Base-by-base conservation (phyloP, 176 grass and related monocot species). In the Oryza glaberrima region DNA sequence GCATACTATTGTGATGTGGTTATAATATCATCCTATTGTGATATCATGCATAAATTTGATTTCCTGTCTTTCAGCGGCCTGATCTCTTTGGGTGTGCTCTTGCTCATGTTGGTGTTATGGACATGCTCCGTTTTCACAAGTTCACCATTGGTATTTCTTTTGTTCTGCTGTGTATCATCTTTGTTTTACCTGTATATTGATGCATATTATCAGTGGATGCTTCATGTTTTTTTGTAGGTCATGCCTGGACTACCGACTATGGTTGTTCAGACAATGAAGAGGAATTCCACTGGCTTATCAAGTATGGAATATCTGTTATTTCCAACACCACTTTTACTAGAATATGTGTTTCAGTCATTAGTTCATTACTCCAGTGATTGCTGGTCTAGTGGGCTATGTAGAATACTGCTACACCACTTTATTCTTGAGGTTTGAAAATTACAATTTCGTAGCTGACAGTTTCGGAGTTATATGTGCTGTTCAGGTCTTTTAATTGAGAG, bases 181-280 rank as follows among this genome's bases (percentile, higher is more conserved):
- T 28, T 84, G 17, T 47, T 70, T 70, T 85, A 71, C 28, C 51
- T 88, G 22, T 71, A 10, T 64, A 66, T 72, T 54, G 15, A 60
- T 83, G 67, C 9, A 17, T 26, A 7, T 82, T 86, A 89, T 41
- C 9, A 69, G n/a, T 67, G 45, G 13, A 28, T 78, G 22, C 25
- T 63, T 86, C n/a, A 77, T 88, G 36, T 86, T 81, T 47, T 83
- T n/a, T 81, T 8, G 22, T 67, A 94, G 93, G 96, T 41, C 96
- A 95, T 95, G 93, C 93, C n/a, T 98, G 96, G 96, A 98, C 96
- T 76, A 87, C 93, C 70, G 96, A 98, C 45, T 98, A 92, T 90
- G 96, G 96, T 47, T 98, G 89, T 82, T 94, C 96, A 67, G 93
- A 98, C 44, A 88, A 95, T 9, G 87, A 92, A 75, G 96, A 95